Base-by-base conservation (phyloP, 2,329 filamentous ascomycete genomes). In the Paramyrothecium roridum region DNA sequence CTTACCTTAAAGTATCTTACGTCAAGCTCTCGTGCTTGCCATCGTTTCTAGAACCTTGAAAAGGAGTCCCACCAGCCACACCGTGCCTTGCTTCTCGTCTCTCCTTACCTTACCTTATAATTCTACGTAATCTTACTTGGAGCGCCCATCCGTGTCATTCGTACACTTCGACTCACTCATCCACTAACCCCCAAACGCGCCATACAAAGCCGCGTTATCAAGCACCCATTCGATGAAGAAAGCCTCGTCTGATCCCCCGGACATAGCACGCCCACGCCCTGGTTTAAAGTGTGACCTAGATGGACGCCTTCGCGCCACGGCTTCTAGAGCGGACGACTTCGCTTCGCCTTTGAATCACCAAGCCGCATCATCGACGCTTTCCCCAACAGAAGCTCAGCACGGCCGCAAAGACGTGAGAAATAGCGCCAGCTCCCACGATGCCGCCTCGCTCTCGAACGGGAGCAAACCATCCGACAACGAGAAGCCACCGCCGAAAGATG, bases 181-280 rank as follows among this genome's bases (percentile, higher is more conserved):
- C 21, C 55, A 56, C 48, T 10, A 10, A 30, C 26, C 10, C 26
- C 10, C 26, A 30, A 10, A 30, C 26, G 26, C 26, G 26, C 26
- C 26, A 30, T 10, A 10, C 26, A 30, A 30, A 30, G 12, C 37
- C 12, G 37, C 37, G 12, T 43, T 43, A 6, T 19, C 37, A 52
- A 63, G 62, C 57, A 65, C 70, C 75, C 73, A 66, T 77, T 85
- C 82, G 82, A 86, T 86, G 83, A 85, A 83, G 80, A 74, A 83
- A 80, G 73, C 74, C 74, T 82, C 76, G 63, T 71, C 79, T 73
- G 76, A 80, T 61, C 70, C 76, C 67, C 76, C 79, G 71, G 75
- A 77, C 70, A 76, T 76, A 82, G 77, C 82, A 78, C 77, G 76
- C 76, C 76, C 78, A 75, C 76, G 76, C 76, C 81, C 79, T 73